These are phyloP conservation scores for Colletotrichum musae DNA, from an alignment of 2,329 filamentous ascomycete genomes.

Conservation along the genomic window DNA sequence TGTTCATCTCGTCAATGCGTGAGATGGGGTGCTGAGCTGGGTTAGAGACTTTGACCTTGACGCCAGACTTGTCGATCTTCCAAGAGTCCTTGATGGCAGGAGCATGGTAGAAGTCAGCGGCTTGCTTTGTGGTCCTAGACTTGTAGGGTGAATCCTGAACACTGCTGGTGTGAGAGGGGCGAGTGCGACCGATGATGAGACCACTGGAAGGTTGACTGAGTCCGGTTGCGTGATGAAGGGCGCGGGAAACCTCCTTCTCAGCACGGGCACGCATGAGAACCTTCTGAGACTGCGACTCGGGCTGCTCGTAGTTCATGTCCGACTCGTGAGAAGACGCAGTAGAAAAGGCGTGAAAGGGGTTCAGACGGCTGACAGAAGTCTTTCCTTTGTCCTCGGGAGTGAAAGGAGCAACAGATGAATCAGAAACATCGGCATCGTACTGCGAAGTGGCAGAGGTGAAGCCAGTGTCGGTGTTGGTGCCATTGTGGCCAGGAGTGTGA, in stretches of 20 bases:
- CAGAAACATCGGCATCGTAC: constrained; percentile 11
- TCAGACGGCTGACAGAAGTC: constrained; percentile 23
- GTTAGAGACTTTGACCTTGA: constrained; percentile 36
- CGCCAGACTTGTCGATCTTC: constrained; percentile 30
- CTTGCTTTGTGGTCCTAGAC: neutral
- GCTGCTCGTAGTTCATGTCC: constrained; percentile 20
- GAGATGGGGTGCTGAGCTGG: neutral
- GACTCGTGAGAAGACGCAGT: constrained; percentile 27
- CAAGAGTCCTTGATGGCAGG: constrained; percentile 37
- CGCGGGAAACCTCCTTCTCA: constrained; percentile 40
- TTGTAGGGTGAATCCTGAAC: constrained; percentile 19
- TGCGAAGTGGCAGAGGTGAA: neutral
- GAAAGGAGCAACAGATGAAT: constrained; percentile 1
- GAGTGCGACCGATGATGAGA: constrained; percentile 29
- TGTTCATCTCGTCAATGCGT: constrained; percentile 12
- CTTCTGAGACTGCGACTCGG: constrained; percentile 23
- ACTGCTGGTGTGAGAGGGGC: constrained; percentile 3
- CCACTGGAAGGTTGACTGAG: constrained; percentile 37
- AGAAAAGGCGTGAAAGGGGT: constrained; percentile 39
- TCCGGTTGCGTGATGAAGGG: constrained; percentile 34
- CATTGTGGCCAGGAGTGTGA: constrained; percentile 20
- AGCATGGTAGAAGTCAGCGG: constrained; percentile 34
- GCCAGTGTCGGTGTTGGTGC: constrained; percentile 9
- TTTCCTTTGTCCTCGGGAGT: constrained; percentile 2
- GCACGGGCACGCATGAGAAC: constrained; percentile 24